Base-by-base conservation (phyloP, 2,329 filamentous ascomycete genomes). In the Aspergillus tamarii region DNA sequence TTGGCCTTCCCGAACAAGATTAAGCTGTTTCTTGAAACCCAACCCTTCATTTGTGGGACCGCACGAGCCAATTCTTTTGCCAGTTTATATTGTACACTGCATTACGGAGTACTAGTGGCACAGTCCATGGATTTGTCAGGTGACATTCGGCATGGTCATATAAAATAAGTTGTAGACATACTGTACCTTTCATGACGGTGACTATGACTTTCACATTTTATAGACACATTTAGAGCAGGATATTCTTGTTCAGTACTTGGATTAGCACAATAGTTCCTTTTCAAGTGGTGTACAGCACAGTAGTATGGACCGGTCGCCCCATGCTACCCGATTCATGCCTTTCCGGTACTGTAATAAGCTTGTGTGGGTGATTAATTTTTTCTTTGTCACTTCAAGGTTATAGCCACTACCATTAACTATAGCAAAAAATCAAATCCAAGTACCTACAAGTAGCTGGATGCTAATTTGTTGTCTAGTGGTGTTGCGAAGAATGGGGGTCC, bases 1-100 rank as follows among this genome's bases (percentile, higher is more conserved):
- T 57, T 59, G 56, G 46, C 58, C 56, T 64, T 45, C 64, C 59
- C 46, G 50, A 64, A 53, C 23, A 30, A 62, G 59, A 66, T 58
- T 59, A 66, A 62, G 36, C 62, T 62, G 63, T 57, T 61, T 30
- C 36, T 61, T 61, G 36, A 41, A 45, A 50, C 43, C 43, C 50
- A 50, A 55, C 41, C 52, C 30, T 61, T 52, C 34, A 28, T 52
- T 3, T 48, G 52, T 57, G 41, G 21, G 21, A 55, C n/a, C 5
- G n/a, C 41, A 50, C n/a, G 28, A 48, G 26, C 28, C 28, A 34
- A 21, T 52, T n/a, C 14, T 28, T 11, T 46, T 26, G 5, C n/a
- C 34, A 11, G 23, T 41, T 41, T 23, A 14, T 26, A 26, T 60
- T n/a, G 39, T 19, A 41, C 39, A 41, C 39, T 41, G 39, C 39